phyloP scores from a whole-genome alignment of 2,329 filamentous ascomycete species.

The Cordyceps cicadae region DNA sequence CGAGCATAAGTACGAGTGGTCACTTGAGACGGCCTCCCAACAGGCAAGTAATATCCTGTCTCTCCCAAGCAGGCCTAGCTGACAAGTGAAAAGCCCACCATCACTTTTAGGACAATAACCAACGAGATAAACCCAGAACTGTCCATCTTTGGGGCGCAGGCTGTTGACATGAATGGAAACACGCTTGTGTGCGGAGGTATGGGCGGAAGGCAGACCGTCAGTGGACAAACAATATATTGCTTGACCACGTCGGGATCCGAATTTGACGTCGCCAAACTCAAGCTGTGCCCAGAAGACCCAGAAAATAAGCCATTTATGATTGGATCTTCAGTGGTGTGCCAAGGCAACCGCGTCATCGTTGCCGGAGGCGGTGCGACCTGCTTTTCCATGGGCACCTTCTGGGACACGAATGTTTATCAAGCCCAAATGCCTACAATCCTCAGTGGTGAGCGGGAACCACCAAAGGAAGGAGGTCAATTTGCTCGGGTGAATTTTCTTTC shows the following conservation, averaged over 20 bases:
- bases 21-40: slow-evolving; percentile 33
- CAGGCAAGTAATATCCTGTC: slow-evolving; percentile 24
- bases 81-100: not conserved
- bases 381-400: slow-evolving; percentile 84
- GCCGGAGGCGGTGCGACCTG: slow-evolving; percentile 78
- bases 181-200: slow-evolving; percentile 26
- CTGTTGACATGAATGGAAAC: slow-evolving; percentile 16
- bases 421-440: slow-evolving; percentile 21
- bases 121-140: slow-evolving; percentile 12
- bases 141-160: slow-evolving; percentile 26
- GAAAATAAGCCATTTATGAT: slow-evolving; percentile 53
- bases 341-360: slow-evolving; percentile 47
- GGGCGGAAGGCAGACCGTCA: slow-evolving; percentile 19
- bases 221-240: slow-evolving; percentile 15
- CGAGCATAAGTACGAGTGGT: slow-evolving; percentile 58
- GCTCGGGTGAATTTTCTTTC: not conserved
- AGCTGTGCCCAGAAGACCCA: slow-evolving; percentile 2
- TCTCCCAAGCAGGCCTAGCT: not conserved
- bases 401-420: slow-evolving; percentile 56
- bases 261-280: slow-evolving; percentile 10
- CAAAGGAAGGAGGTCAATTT: not conserved
- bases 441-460: not conserved
- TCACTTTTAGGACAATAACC: not conserved
- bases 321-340: slow-evolving; percentile 51
- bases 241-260: not conserved